Base-by-base conservation (phyloP, 1,284 basidiomycete species). In the Pseudozyma thailandica region DNA sequence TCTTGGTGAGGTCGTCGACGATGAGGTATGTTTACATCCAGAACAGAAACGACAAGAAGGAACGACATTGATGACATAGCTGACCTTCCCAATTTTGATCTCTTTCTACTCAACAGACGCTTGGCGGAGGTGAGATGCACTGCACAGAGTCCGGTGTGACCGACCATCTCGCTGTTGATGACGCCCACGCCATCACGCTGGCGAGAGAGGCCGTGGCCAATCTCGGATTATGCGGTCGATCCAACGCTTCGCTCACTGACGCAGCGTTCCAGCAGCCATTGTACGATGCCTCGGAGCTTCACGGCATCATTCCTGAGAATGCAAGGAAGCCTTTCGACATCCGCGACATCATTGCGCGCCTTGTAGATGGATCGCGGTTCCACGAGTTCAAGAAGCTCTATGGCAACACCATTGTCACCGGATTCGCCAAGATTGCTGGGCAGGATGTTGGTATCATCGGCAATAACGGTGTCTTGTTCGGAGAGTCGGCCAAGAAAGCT, bases 301-400 rank as follows among this genome's bases (percentile, higher is more conserved):
- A 94, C 81, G 92, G 92, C 23, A 93, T 97, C 72, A 92, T 96
- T 23, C 92, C 93, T 3, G 91, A 92, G 12, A 93, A 95, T 80
- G 87, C 91, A 21, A 88, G 91, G 31, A 91, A 94, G 84, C 85
- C 89, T 0, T 96, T 94, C 82, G 93, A 97, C 83, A 93, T 96
- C 89, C 87, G 92, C 44, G 93, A 96, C 80, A 90, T 97, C 26
- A 94, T 97, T 77, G 89, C 93, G 15, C 89, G 94, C 25, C 85
- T 94, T 43, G 93, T 94, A 4, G 94, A 97, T 75, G 93, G 93
- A 3, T 93, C 91, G 79, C 88, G 89, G 57, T 94, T 97, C 83
- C 87, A 93, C 70, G 94, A 96, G 84, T 97, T 95, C 86, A 97
- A 97, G 86, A 91, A 91, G 83, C 92, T 94, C 80, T 96, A 95